phyloP scores from a whole-genome alignment of 2,329 filamentous ascomycete species.

The Fusarium marasasianum region DNA sequence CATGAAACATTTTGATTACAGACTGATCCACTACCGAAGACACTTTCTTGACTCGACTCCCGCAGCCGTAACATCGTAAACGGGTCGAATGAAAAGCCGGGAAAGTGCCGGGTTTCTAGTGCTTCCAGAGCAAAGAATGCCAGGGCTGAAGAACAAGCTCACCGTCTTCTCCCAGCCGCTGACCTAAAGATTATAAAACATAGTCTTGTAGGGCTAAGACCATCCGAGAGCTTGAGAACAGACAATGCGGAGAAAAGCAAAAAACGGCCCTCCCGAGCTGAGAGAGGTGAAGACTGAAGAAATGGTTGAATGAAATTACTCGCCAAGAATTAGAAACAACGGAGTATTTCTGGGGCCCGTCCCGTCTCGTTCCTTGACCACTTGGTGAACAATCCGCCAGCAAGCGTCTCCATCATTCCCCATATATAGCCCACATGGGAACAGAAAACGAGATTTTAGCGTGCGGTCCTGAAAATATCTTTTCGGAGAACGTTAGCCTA shows the following conservation, averaged over 20 bases:
- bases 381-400: neutral
- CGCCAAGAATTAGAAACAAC: neutral
- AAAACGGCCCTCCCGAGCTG: neutral
- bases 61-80: neutral
- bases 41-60: neutral
- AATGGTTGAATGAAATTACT: slow-evolving; percentile 1
- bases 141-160: neutral
- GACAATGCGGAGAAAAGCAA: slow-evolving; percentile 25
- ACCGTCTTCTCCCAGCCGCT: neutral
- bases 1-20: slow-evolving; percentile 19
- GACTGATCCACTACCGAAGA: slow-evolving; percentile 7
- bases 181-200: neutral
- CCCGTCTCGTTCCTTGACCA: neutral
- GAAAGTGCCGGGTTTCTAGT: neutral
- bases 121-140: neutral
- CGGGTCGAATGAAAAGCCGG: neutral
- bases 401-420: neutral
- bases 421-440: slow-evolving; percentile 5
- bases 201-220: neutral
- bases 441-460: neutral
- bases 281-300: neutral
- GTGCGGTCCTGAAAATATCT: neutral
- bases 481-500: neutral
- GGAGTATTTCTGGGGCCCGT: neutral
- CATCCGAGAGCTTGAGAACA: neutral